phyloP scores from a whole-genome alignment of 768 basidiomycete genomes.

The Lentinula raphanica region DNA sequence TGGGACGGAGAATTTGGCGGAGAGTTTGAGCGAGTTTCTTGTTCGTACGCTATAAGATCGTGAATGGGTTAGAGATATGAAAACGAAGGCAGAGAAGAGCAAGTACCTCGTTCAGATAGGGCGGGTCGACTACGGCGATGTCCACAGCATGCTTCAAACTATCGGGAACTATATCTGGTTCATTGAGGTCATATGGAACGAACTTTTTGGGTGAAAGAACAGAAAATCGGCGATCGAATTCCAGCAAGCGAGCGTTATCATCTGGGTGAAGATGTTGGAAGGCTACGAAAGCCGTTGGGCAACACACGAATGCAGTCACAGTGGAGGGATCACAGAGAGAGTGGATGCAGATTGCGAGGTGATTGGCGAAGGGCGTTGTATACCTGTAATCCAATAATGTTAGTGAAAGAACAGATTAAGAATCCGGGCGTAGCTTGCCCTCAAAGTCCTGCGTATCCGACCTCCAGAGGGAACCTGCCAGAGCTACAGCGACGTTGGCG shows the following conservation, averaged over 20 bases:
- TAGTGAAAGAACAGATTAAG: conserved; percentile 6
- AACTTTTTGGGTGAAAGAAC: conserved; percentile 34
- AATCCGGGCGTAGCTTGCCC: background rate
- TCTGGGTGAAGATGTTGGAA: too few species aligned
- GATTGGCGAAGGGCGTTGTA: conserved; percentile 29
- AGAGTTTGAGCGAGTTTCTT: conserved; percentile 31
- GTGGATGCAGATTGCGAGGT: conserved; percentile 29
- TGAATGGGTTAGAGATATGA: too few species aligned
- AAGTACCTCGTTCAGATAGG: conserved; percentile 2
- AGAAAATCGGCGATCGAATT: conserved; percentile 37
- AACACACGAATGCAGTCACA: conserved; percentile 34
- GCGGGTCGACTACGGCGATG: conserved; percentile 38
- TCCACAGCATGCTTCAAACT: conserved; percentile 28
- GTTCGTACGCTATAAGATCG: conserved; percentile 31
- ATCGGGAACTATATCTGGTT: conserved; percentile 34
- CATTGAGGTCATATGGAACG: conserved; percentile 40
- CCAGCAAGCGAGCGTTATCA: conserved; percentile 33
- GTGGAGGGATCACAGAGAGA: conserved; percentile 30
- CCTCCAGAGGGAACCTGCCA: too few species aligned
- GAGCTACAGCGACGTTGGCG: too few species aligned
- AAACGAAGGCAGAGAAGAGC: background rate
- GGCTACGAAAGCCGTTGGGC: too few species aligned
- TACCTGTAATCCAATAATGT: conserved; percentile 28
- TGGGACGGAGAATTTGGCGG: conserved; percentile 32
- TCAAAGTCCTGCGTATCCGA: background rate